Evolutionary conservation across 2,329 filamentous ascomycete genomes (phyloP), one percentile per base, ranked within the genome.

Genomic region (Xylariomycetidae sp.): DNA sequence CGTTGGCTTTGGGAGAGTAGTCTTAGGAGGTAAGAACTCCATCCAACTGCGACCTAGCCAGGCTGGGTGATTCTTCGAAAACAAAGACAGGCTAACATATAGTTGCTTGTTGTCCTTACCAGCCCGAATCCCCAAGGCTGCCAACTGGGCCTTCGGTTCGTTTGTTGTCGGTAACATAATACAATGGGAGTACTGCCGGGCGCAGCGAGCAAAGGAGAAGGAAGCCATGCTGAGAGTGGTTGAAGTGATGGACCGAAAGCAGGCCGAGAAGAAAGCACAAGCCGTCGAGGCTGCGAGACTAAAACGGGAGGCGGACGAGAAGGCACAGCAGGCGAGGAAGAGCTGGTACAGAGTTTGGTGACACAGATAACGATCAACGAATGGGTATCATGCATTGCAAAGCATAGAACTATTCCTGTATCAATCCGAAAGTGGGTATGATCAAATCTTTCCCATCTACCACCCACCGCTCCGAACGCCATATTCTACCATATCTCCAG

Each of bases 141-240:
- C 83, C 22, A 94, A 94, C 53, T 94, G 86, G 85, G 88, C 88
- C 0, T 88, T 92, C 5, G 85, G 80, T 6, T 71, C 78, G 22
- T 94, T 92, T 57, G 69, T 82, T 16, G 56, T 83, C 14, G 75
- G 74, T 6, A 81, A 84, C n/a, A 67, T 84, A 29, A 71, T 73
- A 18, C 82, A 82, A 31, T 92, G 88, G 62, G 87, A 96, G 62
- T 88, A 84, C 53, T 97, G 90, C 63, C 80, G 88, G 53, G 81
- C 80, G 46, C 74, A 76, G 41, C 73, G 88, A 38, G 70, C 76
- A 30, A 72, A 82, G 40, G 90, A 97, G 62, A 77, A 82, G 49
- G 77, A 81, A 41, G 84, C 87, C 42, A 90, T 98, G 80, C 84
- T 85, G 58, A 72, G 88, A 45, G 85, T 85, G 4, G 82, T 94